Evolutionary conservation across 2,329 filamentous ascomycete species (phyloP).

Genomic region (Albophoma yamanashiensis): DNA sequence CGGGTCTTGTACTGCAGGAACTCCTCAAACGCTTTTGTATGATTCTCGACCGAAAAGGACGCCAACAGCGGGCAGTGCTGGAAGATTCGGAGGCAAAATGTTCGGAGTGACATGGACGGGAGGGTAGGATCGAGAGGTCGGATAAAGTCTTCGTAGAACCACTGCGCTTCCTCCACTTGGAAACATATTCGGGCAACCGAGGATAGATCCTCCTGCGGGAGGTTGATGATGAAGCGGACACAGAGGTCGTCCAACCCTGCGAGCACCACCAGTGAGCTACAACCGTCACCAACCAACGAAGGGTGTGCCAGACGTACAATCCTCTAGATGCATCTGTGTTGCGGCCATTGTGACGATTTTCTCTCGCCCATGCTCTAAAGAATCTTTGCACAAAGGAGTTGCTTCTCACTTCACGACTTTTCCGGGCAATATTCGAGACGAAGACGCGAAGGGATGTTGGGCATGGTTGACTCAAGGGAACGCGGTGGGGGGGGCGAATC

Average conservation of each 20-base stretch:
- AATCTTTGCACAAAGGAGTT: not conserved
- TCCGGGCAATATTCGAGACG: slow-evolving; percentile 17
- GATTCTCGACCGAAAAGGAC: slow-evolving; percentile 65
- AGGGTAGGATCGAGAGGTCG: slow-evolving; percentile 76
- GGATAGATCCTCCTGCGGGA: slow-evolving; percentile 81
- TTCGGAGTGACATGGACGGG: slow-evolving; percentile 74
- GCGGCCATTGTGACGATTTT: slow-evolving; percentile 54
- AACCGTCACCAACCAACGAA: not conserved
- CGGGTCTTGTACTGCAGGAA: slow-evolving; percentile 92
- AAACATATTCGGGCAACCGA: slow-evolving; percentile 94
- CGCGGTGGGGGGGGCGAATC: not conserved
- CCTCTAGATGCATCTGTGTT: slow-evolving; percentile 77
- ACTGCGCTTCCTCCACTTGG: slow-evolving; percentile 98
- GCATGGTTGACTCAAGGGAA: slow-evolving; percentile 15
- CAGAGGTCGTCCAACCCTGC: slow-evolving; percentile 93
- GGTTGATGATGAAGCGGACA: slow-evolving; percentile 95
- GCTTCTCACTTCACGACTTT: slow-evolving; percentile 18
- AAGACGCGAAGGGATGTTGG: slow-evolving; percentile 18
- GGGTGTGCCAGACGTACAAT: slow-evolving; percentile 48
- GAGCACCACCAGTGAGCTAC: slow-evolving; percentile 11
- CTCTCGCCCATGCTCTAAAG: slow-evolving; percentile 17
- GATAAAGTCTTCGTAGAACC: slow-evolving; percentile 99
- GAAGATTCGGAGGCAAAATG: slow-evolving; percentile 84
- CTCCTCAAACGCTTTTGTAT: slow-evolving; percentile 76
- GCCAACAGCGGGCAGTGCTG: slow-evolving; percentile 86